Conservation (phyloP, 129 eudicot genomes). For the Chrysanthemum seticuspe region DNA sequence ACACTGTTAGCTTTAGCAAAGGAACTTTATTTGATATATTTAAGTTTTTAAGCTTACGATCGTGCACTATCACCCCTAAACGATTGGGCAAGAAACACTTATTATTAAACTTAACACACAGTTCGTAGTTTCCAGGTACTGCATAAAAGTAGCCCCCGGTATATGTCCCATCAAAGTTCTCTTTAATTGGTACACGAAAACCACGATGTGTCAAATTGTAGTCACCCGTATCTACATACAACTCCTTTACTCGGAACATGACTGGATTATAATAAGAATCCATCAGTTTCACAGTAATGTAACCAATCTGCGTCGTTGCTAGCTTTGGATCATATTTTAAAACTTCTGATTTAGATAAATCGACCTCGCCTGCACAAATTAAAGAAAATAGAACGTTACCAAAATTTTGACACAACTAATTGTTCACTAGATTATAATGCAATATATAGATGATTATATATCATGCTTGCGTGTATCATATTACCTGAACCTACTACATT, state of each 20-base stretch:
- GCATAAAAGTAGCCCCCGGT: conserved; percentile 40
- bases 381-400: neutral
- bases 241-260: conserved; percentile 33
- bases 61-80: conserved; percentile 52
- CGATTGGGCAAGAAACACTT: conserved; percentile 50
- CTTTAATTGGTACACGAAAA: conserved; percentile 11
- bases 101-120: conserved; percentile 53
- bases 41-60: neutral
- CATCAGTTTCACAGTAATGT: conserved; percentile 52
- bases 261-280: conserved; percentile 75
- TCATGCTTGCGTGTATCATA: conserved; percentile 8
- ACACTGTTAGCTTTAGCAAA: neutral
- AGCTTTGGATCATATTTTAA: conserved; percentile 44
- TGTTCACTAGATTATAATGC: neutral
- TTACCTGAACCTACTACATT: conserved; percentile 67
- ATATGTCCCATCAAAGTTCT: conserved; percentile 75
- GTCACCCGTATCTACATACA: conserved; percentile 50
- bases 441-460: neutral
- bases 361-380: conserved; percentile 59
- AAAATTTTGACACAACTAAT: conserved; percentile 1
- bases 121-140: conserved; percentile 49
- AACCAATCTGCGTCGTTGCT: conserved; percentile 35
- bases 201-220: neutral
- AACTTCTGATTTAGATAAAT: conserved; percentile 57
- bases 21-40: no score